A percentile compares a stretch with the other conserved stretches of the same genome.
Conservation (phyloP, 2,329 filamentous ascomycete species). For the Immersiporthe knoxdaviesiana region DNA sequence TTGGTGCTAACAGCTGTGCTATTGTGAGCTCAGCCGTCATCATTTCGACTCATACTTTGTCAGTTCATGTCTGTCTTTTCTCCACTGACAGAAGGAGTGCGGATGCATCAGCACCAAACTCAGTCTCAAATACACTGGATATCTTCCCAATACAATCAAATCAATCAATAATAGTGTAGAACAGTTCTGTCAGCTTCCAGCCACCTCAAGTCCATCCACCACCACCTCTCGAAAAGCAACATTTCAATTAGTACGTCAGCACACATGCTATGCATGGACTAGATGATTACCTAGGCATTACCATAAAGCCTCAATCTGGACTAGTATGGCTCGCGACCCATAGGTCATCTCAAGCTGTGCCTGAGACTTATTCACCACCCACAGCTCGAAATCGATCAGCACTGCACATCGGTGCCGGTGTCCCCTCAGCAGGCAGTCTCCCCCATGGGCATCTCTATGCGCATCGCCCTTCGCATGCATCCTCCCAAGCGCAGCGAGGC, state of each 20-base stretch:
- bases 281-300: too few relatives aligned
- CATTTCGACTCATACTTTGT: conserved; percentile 29
- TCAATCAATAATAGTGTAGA: too few relatives aligned
- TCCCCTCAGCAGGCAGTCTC: conserved; percentile 29
- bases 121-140: neutral
- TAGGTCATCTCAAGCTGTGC: conserved; percentile 25
- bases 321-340: conserved; percentile 26
- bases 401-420: conserved; percentile 28
- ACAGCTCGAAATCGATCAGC: conserved; percentile 32
- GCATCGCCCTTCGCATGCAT: conserved; percentile 27
- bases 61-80: neutral
- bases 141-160: neutral
- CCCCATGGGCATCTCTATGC: conserved; percentile 31
- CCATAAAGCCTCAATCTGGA: neutral
- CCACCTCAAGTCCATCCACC: too few relatives aligned
- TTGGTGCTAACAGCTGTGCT: neutral
- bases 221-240: too few relatives aligned
- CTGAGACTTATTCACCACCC: conserved; percentile 5
- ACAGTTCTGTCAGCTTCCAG: too few relatives aligned
- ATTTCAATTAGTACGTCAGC: too few relatives aligned
- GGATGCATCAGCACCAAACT: neutral
- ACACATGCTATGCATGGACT: too few relatives aligned
- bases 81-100: too few relatives aligned
- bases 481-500: conserved; percentile 21
- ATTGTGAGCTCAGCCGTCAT: neutral